A percentile compares a stretch with the other conserved stretches of the same genome.
Evolutionary conservation across 1,139 yeast genomes (phyloP).

Genomic region (Scheffersomyces insectosa): DNA sequence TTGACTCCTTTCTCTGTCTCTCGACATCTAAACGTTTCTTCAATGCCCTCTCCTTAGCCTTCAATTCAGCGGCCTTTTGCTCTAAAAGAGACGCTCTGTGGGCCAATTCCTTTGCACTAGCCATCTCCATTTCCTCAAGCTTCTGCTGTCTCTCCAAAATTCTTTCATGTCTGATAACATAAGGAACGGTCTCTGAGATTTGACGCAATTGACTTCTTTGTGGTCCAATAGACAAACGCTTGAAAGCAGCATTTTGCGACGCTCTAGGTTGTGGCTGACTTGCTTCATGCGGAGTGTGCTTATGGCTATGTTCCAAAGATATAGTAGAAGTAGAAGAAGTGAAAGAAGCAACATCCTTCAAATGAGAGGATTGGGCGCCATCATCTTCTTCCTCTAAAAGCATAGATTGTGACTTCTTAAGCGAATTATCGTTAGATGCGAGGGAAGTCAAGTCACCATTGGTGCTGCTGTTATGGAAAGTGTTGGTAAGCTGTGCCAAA

Average conservation of each 20-base stretch:
- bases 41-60: slow-evolving; percentile 60
- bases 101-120: slow-evolving; percentile 72
- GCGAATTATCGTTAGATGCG: slow-evolving; percentile 12
- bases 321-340: slow-evolving; percentile 34
- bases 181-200: slow-evolving; percentile 80
- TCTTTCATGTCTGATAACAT: slow-evolving; percentile 74
- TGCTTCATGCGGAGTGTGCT: slow-evolving; percentile 1
- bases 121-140: slow-evolving; percentile 75
- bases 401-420: slow-evolving; percentile 35
- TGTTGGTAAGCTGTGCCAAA: slow-evolving; percentile 55
- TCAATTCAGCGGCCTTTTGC: slow-evolving; percentile 71
- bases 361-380: slow-evolving; percentile 29
- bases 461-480: slow-evolving; percentile 7
- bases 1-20: slow-evolving; percentile 12
- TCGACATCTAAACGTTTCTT: slow-evolving; percentile 38
- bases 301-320: slow-evolving; percentile 17
- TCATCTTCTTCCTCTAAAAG: slow-evolving; percentile 32
- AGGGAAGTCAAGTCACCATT: slow-evolving; percentile 5
- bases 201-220: slow-evolving; percentile 72
- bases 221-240: slow-evolving; percentile 57
- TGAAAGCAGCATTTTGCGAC: slow-evolving; percentile 47
- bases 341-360: slow-evolving; percentile 30
- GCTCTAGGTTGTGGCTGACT: slow-evolving; percentile 2
- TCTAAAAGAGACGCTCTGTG: slow-evolving; percentile 74
- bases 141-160: slow-evolving; percentile 74